Evolutionary conservation across 352 stramenopile species (phyloP), one percentile per base, ranked within the genome.

Genomic region (Globisporangium uncinulatum): DNA sequence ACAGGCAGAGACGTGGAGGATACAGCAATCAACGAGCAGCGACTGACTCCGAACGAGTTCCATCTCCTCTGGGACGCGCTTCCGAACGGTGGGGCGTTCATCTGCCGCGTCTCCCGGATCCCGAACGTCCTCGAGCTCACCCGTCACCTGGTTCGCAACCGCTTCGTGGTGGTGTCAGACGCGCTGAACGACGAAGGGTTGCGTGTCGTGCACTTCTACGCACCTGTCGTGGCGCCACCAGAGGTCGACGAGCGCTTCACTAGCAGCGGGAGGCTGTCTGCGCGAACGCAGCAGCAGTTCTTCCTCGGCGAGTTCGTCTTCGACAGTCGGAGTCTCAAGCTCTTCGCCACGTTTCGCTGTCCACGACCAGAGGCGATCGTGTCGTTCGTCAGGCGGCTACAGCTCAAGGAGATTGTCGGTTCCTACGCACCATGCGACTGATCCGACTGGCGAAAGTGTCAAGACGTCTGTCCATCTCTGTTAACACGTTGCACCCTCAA

Each of bases 321-420:
- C 60, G 77, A 92, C 63, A 88, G 76, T 20, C 62, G 90, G 19
- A 84, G 66, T 29, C 56, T 89, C 2, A 87, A 87, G 54, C 50
- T 93, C 14, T 68, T 63, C 46, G 78, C 79, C n/a, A 71, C 65
- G 44, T 92, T 92, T 37, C 76, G 79, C 6, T 89, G 77, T 50
- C 51, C 56, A 20, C 69, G 83, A 11, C 56, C 70, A 7, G 74
- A 87, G 19, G 70, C 71, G 21, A 83, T 90, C 49, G 72, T 88
- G 21, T 57, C 63, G 13, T 86, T 80, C 58, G 76, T 92, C 2
- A 87, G 86, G 63, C 79, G 74, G 43, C 66, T 92, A 34, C 79
- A 87, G 54, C 79, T 92, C 48, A 89, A 89, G 54, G 71, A 86
- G 36, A 79, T 92, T 31, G 78, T 91, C 21, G 79, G 83, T 2